These are phyloP conservation scores for Alnus rubra DNA, from an alignment of 306 rosid species.

Conservation along the genomic window DNA sequence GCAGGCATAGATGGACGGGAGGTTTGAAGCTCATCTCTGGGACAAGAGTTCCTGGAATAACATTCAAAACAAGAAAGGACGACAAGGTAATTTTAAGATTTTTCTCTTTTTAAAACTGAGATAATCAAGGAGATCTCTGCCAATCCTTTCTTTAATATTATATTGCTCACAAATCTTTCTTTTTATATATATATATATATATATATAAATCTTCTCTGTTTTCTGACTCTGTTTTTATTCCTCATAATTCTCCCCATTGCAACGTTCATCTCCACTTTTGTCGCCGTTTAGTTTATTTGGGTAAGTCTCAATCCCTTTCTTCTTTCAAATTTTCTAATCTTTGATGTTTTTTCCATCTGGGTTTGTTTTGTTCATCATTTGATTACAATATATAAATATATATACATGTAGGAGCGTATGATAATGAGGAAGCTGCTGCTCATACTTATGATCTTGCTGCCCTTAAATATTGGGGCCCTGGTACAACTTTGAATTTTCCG, in stretches of 20 bases:
- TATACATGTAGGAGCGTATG: slow-evolving; percentile 68
- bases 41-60: slow-evolving; percentile 88
- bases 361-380: neutral
- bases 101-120: slow-evolving; percentile 5
- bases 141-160: neutral
- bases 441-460: slow-evolving; percentile 96
- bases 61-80: slow-evolving; percentile 85
- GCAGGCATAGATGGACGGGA: slow-evolving; percentile 95
- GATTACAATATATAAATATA: neutral
- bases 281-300: slow-evolving; percentile 91
- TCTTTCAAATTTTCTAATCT: neutral
- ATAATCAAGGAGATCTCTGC: slow-evolving; percentile 65
- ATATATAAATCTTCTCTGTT: slow-evolving; percentile 9
- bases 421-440: slow-evolving; percentile 86
- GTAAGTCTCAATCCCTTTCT: slow-evolving; percentile 43
- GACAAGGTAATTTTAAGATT: slow-evolving; percentile 59
- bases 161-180: neutral
- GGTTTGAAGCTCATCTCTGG: slow-evolving; percentile 98
- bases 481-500: slow-evolving; percentile 73
- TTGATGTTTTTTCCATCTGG: neutral
- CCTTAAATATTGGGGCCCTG: slow-evolving; percentile 88
- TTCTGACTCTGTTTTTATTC: slow-evolving; percentile 63
- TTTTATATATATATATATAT: no score
- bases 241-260: slow-evolving; percentile 50
- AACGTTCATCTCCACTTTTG: slow-evolving; percentile 55